Evolutionary conservation across 176 grass and related monocot genomes (phyloP).

Genomic region (Neostapfia colusana): DNA sequence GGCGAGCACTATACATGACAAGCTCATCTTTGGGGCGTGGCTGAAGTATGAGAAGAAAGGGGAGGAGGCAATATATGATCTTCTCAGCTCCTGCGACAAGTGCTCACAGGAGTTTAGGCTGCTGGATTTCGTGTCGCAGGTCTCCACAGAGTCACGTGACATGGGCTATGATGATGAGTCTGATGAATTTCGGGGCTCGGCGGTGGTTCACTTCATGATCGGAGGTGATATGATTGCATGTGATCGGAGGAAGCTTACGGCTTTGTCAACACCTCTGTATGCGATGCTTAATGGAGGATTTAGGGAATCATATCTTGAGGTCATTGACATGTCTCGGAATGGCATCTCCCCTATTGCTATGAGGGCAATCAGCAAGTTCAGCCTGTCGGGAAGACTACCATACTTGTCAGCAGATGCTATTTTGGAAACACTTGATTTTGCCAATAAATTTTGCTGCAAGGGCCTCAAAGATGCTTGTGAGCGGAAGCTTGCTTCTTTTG

Average conservation of each 20-base stretch:
- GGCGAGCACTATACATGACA: conserved; percentile 82
- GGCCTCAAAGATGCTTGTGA: conserved; percentile 93
- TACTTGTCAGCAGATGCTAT: conserved; percentile 78
- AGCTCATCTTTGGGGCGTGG: conserved; percentile 87
- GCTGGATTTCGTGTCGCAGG: conserved; percentile 69
- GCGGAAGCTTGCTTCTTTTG: conserved; percentile 78
- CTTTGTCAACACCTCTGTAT: conserved; percentile 78
- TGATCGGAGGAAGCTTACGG: conserved; percentile 75
- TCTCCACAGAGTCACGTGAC: conserved; percentile 47
- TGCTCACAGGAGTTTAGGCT: conserved; percentile 94
- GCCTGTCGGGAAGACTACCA: conserved; percentile 59
- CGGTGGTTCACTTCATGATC: conserved; percentile 71
- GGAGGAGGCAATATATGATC: conserved; percentile 80
- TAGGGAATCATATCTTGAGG: conserved; percentile 75
- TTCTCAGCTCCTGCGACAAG: conserved; percentile 79
- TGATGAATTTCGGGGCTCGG: conserved; percentile 42
- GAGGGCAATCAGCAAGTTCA: conserved; percentile 84
- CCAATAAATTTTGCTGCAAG: conserved; percentile 96
- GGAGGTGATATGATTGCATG: conserved; percentile 80
- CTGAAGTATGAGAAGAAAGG: conserved; percentile 92
- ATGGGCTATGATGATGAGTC: conserved; percentile 28
- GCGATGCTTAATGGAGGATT: conserved; percentile 96
- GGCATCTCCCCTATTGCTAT: conserved; percentile 82
- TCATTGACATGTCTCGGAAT: conserved; percentile 90
- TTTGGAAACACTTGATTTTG: conserved; percentile 91